Conservation (phyloP, 2,329 filamentous ascomycete species). For the Epicoccum nigrum region DNA sequence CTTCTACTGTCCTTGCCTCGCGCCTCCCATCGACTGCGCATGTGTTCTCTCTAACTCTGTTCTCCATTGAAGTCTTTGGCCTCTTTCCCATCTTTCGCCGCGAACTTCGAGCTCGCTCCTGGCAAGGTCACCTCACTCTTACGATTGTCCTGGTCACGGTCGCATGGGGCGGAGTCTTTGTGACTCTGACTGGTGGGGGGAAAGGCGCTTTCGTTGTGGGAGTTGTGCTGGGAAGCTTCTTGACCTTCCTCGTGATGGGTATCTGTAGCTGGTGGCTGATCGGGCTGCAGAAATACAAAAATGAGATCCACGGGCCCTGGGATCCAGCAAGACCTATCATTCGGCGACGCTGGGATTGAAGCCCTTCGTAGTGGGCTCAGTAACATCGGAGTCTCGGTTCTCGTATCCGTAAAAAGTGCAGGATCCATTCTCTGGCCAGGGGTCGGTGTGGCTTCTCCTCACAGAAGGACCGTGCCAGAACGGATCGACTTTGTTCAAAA, state of each 20-base stretch:
- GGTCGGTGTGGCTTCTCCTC: conserved; percentile 21
- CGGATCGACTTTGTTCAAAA: conserved; percentile 25
- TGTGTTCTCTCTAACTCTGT: conserved; percentile 92
- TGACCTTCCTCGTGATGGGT: conserved; percentile 81
- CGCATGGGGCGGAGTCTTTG: conserved; percentile 78
- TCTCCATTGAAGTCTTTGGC: conserved; percentile 96
- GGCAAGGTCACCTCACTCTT: conserved; percentile 78
- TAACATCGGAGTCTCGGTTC: conserved; percentile 28
- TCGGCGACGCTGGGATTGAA: conserved; percentile 65
- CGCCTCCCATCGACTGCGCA: conserved; percentile 88
- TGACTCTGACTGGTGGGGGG: conserved; percentile 60
- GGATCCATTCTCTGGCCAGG: conserved; percentile 42
- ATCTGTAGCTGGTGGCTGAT: conserved; percentile 98
- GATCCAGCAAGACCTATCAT: conserved; percentile 91
- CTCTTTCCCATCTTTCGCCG: conserved; percentile 97
- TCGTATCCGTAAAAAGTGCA: conserved; percentile 38
- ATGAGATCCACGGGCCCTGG: conserved; percentile 97
- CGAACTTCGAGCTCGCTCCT: conserved; percentile 80
- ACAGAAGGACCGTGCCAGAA: conserved; percentile 23
- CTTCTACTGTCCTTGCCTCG: conserved; percentile 89
- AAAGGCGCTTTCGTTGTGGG: conserved; percentile 70
- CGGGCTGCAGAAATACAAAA: conserved; percentile 96
- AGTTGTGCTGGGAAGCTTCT: conserved; percentile 74
- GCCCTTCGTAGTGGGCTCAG: conserved; percentile 22
- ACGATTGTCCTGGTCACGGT: conserved; percentile 78